Evolutionary conservation across 306 rosid genomes (phyloP), one percentile per base, ranked within the genome.

Genomic region (Rosa rugosa): DNA sequence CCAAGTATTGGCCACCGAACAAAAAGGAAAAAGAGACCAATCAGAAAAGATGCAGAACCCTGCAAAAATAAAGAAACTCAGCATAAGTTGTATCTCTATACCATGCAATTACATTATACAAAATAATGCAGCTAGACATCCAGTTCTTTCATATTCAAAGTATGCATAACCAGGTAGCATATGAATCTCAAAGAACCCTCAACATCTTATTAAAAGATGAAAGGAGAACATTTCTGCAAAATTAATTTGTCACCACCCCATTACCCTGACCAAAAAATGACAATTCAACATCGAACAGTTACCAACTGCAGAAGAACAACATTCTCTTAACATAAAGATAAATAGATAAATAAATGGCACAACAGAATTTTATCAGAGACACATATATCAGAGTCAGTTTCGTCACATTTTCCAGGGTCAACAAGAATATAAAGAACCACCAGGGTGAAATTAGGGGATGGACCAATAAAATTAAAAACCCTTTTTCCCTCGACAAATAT

Each of bases 1-100:
- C 99, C 99, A 54, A 92, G 65, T 69, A 94, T 67, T 57, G 99
- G 97, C 92, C 95, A 92, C 87, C 99, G 91, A 79, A 92, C 95
- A 23, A 94, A 92, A 80, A 94, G 88, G 84, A 94, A 85, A 82
- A 94, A 89, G 60, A 94, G 95, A 79, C 99, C 99, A 3, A 92
- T 81, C 86, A 91, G 77, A 93, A 94, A 94, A 69, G 99, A 84
- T 10, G 82, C 91, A 82, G 98, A 79, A 65, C 98, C 98, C 97
- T 94, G 92, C 88, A 86, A 65, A 82, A 49, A 6, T 68, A 68
- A 25, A 38, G 10, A 64, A 69, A 65, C 80, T 66, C 51, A 44
- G 18, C 63, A 44, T 67, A 68, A 34, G 53, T 62, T 54, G 69
- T 72, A 86, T 34, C 57, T n/a, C 68, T 62, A 17, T 31, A 72